Evolutionary conservation across 352 stramenopile species (phyloP), one percentile per base, ranked within the genome.

Genomic region (Phytophthora vignae): DNA sequence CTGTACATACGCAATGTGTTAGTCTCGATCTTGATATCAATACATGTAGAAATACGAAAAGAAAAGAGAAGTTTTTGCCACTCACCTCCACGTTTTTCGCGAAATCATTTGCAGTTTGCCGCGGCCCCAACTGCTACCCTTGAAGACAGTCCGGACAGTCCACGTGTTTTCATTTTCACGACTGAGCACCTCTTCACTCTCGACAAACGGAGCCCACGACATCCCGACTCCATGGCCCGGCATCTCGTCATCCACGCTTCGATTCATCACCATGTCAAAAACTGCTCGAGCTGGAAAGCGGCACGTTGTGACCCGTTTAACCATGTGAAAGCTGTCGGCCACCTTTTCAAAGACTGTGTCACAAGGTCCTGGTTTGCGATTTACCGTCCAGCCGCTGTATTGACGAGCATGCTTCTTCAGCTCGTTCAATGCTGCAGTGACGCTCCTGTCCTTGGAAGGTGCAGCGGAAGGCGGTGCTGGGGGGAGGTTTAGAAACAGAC

Each of bases 261-360:
- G 73, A 46, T 82, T 89, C 21, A 84, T 85, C 33, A 92, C 78
- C 74, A 90, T 83, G 60, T 93, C 87, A 58, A 92, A 95, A 29
- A 93, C 65, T 0, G 87, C 85, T 12, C 87, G 84, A 31, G 87
- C 83, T 46, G 87, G 87, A 54, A 92, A 95, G 12, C 76, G 63
- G 48, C 87, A 88, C 36, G 73, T 83, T 5, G 77, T 78, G 25
- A 90, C 73, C 7, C 87, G 77, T 60, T 95, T 95, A 55, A 92
- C 54, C 75, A 90, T 87, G 55, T 76, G 79, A 50, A 92, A 95
- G 4, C 84, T 79, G 27, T 92, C 87, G 6, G 68, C 68, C 2
- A 66, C 63, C 33, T 88, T 90, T 33, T 92, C 84, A 38, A 79
- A 92, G 0, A 87, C 71, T 11, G 78, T 71, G 25, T 93, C 85